These are phyloP conservation scores for Canna indica DNA, from an alignment of 176 grass and related monocot genomes.

Conservation along the genomic window DNA sequence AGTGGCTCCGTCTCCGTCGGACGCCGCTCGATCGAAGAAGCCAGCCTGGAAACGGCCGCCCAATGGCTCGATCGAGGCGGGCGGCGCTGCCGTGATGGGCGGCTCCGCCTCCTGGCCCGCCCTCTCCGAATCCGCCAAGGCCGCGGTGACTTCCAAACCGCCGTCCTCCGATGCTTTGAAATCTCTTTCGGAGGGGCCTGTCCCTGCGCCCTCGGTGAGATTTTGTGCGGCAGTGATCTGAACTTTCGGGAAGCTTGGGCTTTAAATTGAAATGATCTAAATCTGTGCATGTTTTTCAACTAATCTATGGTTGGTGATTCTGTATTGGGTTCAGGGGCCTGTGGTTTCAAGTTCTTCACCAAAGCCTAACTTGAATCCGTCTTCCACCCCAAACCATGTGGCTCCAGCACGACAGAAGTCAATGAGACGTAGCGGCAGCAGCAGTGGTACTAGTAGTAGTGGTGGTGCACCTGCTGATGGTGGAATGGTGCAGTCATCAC, in stretches of 20 bases:
- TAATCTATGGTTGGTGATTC: not conserved
- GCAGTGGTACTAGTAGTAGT: constrained; percentile 7
- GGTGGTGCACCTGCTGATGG: not conserved
- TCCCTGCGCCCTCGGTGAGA: constrained; percentile 33
- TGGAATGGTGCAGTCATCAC: not conserved
- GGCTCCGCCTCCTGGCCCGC: constrained; percentile 51
- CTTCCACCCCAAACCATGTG: not conserved
- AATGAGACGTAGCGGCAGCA: constrained; percentile 21
- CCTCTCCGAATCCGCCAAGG: constrained; percentile 45
- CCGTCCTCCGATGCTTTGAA: constrained; percentile 24
- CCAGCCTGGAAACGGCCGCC: constrained; percentile 43
- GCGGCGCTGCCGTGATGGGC: constrained; percentile 24
- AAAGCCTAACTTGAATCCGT: not conserved
- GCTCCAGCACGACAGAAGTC: constrained; percentile 11
- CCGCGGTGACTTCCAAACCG: constrained; percentile 22
- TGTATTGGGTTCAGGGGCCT: not conserved
- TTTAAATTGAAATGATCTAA: not conserved
- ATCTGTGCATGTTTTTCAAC: not conserved
- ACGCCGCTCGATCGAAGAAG: constrained; percentile 26
- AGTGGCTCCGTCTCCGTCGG: not conserved
- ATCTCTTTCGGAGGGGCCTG: constrained; percentile 1
- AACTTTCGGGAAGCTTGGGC: not conserved
- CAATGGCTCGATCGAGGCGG: constrained; percentile 32
- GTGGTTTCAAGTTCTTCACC: constrained; percentile 9
- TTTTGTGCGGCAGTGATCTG: constrained; percentile 2